Conservation (phyloP, 2,329 filamentous ascomycete genomes). For the Parastagonospora avenae region DNA sequence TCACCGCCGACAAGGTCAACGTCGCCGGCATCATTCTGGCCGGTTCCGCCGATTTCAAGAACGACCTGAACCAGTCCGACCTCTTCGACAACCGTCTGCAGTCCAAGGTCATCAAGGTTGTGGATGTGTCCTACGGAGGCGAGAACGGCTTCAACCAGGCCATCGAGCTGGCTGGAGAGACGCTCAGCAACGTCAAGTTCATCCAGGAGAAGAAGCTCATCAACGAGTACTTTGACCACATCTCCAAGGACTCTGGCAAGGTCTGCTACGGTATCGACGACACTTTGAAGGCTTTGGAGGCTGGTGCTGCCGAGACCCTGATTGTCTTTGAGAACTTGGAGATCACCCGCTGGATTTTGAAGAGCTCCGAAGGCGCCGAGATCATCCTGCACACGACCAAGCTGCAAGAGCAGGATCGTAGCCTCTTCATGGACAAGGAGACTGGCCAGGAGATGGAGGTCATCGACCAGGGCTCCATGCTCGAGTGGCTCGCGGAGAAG, state of each 20-base stretch:
- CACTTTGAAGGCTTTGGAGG: slow-evolving; percentile 93
- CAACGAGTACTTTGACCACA: slow-evolving; percentile 98
- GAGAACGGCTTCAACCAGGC: slow-evolving; percentile 99
- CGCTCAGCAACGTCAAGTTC: slow-evolving; percentile 98
- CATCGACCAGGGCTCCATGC: slow-evolving; percentile 82
- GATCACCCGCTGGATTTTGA: slow-evolving; percentile 88
- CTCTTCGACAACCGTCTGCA: slow-evolving; percentile 93
- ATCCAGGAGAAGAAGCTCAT: slow-evolving; percentile 99
- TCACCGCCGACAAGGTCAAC: slow-evolving; percentile 98
- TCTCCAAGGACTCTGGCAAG: slow-evolving; percentile 94
- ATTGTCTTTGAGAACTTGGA: slow-evolving; percentile 99
- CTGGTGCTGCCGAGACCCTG: slow-evolving; percentile 90
- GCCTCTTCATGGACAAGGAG: slow-evolving; percentile 91
- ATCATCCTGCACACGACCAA: slow-evolving; percentile 87
- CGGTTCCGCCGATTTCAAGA: slow-evolving; percentile 99
- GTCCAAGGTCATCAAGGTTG: slow-evolving; percentile 97
- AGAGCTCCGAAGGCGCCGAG: slow-evolving; percentile 74
- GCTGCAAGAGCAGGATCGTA: slow-evolving; percentile 76
- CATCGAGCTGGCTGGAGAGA: slow-evolving; percentile 93
- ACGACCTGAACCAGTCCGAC: slow-evolving; percentile 96
- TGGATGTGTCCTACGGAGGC: slow-evolving; percentile 97
- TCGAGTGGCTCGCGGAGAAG: slow-evolving; percentile 99
- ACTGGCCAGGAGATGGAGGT: slow-evolving; percentile 98
- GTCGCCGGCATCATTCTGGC: slow-evolving; percentile 94
- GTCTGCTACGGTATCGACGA: slow-evolving; percentile 98